Conservation (phyloP, 1,284 basidiomycete genomes). For the Ganoderma multipileum region DNA sequence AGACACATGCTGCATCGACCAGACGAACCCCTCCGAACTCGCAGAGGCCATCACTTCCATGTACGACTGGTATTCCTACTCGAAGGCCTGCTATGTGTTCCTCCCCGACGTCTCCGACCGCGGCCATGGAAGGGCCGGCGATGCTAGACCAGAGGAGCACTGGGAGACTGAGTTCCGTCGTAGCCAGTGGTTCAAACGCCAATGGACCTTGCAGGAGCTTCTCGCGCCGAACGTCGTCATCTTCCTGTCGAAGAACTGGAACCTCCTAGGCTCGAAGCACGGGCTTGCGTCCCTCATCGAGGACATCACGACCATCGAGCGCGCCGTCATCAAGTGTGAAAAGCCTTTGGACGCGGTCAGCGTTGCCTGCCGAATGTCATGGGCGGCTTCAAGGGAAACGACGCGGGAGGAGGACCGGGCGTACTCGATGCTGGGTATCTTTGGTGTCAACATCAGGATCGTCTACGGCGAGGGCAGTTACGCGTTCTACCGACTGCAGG, state of each 20-base stretch:
- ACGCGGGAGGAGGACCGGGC: constrained; percentile 7
- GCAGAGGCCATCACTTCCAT: constrained; percentile 5
- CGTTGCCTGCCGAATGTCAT: not conserved
- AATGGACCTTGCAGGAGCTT: constrained; percentile 10
- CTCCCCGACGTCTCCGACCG: constrained; percentile 2
- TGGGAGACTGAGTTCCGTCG: not conserved
- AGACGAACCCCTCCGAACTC: not conserved
- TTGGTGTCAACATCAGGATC: not conserved
- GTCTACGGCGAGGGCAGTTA: constrained; percentile 5
- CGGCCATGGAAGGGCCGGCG: too few species aligned
- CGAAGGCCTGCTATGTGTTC: constrained; percentile 8
- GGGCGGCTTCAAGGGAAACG: not conserved
- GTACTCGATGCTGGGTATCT: constrained; percentile 7
- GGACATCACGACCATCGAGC: not conserved
- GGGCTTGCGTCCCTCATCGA: not conserved
- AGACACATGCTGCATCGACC: constrained; percentile 6
- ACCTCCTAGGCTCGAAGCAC: not conserved
- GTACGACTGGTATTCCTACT: constrained; percentile 5
- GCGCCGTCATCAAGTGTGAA: not conserved
- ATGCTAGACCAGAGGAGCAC: not conserved
- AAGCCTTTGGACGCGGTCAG: not conserved
- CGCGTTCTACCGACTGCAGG: not conserved
- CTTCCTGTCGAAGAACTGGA: constrained; percentile 5
- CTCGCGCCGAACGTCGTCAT: constrained; percentile 1
- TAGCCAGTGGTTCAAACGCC: not conserved